Base-by-base conservation (phyloP, 2,329 filamentous ascomycete species). In the Epichloe typhina region DNA sequence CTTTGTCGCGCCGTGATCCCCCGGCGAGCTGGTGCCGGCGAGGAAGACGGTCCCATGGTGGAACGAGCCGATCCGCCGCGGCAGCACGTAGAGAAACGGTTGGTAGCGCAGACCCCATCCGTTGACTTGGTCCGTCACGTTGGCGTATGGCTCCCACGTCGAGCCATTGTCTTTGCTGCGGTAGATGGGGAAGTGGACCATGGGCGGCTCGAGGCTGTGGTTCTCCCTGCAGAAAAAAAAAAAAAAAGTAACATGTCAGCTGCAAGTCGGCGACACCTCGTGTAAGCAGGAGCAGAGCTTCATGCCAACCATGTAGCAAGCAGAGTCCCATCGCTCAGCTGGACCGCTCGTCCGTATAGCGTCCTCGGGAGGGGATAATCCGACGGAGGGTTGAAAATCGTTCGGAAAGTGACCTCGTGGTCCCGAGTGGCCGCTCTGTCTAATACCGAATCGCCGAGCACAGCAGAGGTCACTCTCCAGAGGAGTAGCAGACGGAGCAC, bases 51-150 rank as follows among this genome's bases (percentile, higher is more conserved):
- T 47, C 2, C 46, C 46, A 6, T 15, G 5, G 21, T 36, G 46
- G 13, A 40, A 33, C 13, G 31, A 12, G 8, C 46, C 46, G 17
- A 47, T 40, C 2, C 4, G 9, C 4, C 39, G 46, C 4, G 46
- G 37, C 17, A 47, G 15, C 5, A 40, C 37, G 23, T 47, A 47
- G 17, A 47, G 37, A 15, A 40, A 40, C 3, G 46, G 46, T 15
- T 47, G 46, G n/a, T 47, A 47, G 11, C 46, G 37, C 13, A 47
- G 36, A 6, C 46, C 46, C 46, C 46, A 47, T 40, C 37, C 23
- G 23, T 47, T 47, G 11, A 47, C 46, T 21, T 47, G 36, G 11
- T 47, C 46, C 37, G 21, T 40, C 15, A 47, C 37, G 3, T 19
- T 39, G 1, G 46, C 19, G 37, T 33, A 35, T 3, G 46, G 37